Conservation (phyloP, 163 green algal genomes). For the Trebouxiophyceae sp. region DNA sequence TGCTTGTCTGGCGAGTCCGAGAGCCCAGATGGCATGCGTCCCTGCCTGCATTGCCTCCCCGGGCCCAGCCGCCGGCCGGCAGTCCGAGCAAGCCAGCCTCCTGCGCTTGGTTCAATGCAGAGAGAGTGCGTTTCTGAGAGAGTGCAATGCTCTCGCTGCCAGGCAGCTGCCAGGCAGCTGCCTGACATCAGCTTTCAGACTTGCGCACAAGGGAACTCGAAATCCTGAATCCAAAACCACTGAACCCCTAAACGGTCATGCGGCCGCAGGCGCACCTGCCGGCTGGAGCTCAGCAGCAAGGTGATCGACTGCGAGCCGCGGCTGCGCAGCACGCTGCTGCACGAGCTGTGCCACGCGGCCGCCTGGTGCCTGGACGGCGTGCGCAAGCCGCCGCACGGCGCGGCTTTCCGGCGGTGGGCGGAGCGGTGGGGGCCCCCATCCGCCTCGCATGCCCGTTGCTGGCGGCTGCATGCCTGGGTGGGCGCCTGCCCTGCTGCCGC, state of each 20-base stretch:
- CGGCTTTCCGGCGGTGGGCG: slow-evolving; percentile 53
- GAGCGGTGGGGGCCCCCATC: background rate
- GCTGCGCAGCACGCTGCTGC: slow-evolving; percentile 45
- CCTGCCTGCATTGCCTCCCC: too few relatives aligned
- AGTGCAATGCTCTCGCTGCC: background rate
- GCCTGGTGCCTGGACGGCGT: slow-evolving; percentile 56
- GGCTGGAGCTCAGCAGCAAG: slow-evolving; percentile 58
- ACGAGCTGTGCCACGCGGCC: slow-evolving; percentile 38
- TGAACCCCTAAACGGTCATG: background rate
- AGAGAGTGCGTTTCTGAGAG: background rate
- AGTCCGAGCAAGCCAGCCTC: too few relatives aligned
- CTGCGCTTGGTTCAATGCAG: background rate
- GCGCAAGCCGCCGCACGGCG: slow-evolving; percentile 57
- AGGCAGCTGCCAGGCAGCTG: background rate
- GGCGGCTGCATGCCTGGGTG: too few relatives aligned
- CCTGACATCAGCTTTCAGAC: background rate
- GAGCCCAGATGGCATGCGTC: too few relatives aligned
- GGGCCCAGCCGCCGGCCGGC: too few relatives aligned
- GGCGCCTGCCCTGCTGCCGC: too few relatives aligned
- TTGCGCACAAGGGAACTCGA: background rate
- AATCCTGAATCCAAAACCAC: background rate
- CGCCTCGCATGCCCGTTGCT: too few relatives aligned
- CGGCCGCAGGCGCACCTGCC: slow-evolving; percentile 22
- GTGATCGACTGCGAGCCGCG: slow-evolving; percentile 49
- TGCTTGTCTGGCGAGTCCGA: too few relatives aligned